Evolutionary conservation across 2,329 filamentous ascomycete species (phyloP), one percentile per base, ranked within the genome.

Genomic region (Canariomyces notabilis): DNA sequence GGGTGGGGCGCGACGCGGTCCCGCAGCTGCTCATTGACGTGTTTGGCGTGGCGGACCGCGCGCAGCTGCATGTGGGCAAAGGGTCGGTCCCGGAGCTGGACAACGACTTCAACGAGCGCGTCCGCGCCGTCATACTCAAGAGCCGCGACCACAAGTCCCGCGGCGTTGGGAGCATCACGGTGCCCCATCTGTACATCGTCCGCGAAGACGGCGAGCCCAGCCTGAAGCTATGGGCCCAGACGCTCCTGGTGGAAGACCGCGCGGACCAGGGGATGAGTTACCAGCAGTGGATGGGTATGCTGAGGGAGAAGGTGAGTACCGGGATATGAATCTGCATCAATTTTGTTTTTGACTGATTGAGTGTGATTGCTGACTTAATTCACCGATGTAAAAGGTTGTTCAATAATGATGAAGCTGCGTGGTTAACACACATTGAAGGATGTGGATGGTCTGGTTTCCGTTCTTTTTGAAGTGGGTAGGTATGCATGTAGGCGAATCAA

Each of bases 171-270:
- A 95, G 89, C 67, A 95, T 97, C 55, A 80, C 84, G n/a, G 81
- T 94, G 51, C 93, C 93, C 39, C 88, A 95, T 61, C 73, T 98
- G 46, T 98, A 97, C 64, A 77, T 97, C 58, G 86, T 97, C 51
- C 83, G 90, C 59, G 91, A 97, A 67, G 93, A 97, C 61, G 93
- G 93, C 42, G 93, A 98, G 70, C 93, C 93, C 23, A 91, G 87
- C 60, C 72, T 98, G 65, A 90, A 94, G 69, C 73, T 97, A 53
- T 98, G 93, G 93, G 93, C 93, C 36, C 91, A 96, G 74, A 96
- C 93, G 35, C 74, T 97, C 67, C 72, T 98, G 59, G 85, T 98
- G 37, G 93, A 98, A 68, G 93, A 98, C 68, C 77, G 91, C 56
- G 89, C 91, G 45, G 93, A 98, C 64, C 89, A 96, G 70, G 85